Evolutionary conservation across 2,329 filamentous ascomycete genomes (phyloP).

Genomic region (Xylariales sp.): DNA sequence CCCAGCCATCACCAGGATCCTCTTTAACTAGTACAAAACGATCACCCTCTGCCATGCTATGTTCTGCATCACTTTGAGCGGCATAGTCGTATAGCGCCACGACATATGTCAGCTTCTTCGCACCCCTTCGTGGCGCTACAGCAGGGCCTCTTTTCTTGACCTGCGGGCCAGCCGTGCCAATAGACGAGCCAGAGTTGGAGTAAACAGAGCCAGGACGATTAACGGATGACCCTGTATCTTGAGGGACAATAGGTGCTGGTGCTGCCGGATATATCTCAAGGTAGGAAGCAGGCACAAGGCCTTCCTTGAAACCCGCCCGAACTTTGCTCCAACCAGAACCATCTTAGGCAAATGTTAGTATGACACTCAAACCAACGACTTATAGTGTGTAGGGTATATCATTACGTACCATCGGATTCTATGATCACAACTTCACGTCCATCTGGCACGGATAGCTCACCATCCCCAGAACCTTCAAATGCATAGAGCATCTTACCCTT

Average conservation of each 20-base stretch:
- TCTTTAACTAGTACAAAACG: constrained; percentile 84
- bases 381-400: too few species aligned
- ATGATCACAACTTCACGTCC: constrained; percentile 73
- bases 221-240: constrained; percentile 39
- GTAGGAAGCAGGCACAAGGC: constrained; percentile 84
- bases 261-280: constrained; percentile 59
- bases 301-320: constrained; percentile 68
- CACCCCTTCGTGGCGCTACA: constrained; percentile 84
- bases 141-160: constrained; percentile 84
- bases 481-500: constrained; percentile 85
- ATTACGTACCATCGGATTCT: constrained; percentile 82
- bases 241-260: constrained; percentile 38
- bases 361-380: constrained; percentile 3
- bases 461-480: constrained; percentile 76
- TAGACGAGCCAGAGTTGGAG: constrained; percentile 71
- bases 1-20: constrained; percentile 92
- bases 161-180: constrained; percentile 37
- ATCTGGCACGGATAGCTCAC: constrained; percentile 76
- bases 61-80: constrained; percentile 80
- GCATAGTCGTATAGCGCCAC: constrained; percentile 91
- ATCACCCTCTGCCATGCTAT: constrained; percentile 88
- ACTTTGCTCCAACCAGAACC: constrained; percentile 91
- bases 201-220: constrained; percentile 68
- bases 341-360: constrained; percentile 50
- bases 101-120: constrained; percentile 91